Percentiles rank a stretch among this genome's conserved stretches.
Conservation (phyloP, 2,329 filamentous ascomycete genomes). For the Hypoxylon sp. region DNA sequence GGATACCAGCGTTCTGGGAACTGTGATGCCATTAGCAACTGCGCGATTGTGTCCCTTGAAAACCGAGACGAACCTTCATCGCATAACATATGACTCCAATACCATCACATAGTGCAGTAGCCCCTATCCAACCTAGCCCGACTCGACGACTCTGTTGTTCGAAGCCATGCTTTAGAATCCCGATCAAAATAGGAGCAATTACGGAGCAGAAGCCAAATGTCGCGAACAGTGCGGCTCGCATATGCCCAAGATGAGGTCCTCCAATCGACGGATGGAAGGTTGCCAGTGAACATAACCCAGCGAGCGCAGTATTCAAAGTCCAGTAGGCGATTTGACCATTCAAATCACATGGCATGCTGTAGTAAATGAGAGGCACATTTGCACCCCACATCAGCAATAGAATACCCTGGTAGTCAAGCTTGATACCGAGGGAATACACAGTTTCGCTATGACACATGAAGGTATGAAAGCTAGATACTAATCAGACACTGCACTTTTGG, state of each 20-base stretch:
- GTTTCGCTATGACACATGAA: constrained; percentile 68
- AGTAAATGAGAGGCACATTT: constrained; percentile 72
- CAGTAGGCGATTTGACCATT: constrained; percentile 56
- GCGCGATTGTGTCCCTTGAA: background rate
- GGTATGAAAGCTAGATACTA: constrained; percentile 66
- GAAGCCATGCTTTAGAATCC: constrained; percentile 54
- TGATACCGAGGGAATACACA: constrained; percentile 67
- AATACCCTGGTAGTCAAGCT: constrained; percentile 74
- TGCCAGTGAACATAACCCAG: constrained; percentile 56
- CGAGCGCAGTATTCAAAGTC: constrained; percentile 55
- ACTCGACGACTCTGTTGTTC: constrained; percentile 57
- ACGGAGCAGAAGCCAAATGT: constrained; percentile 59
- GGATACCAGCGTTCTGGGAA: constrained; percentile 62
- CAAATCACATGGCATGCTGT: constrained; percentile 62
- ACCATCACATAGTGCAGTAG: constrained; percentile 58
- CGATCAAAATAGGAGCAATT: constrained; percentile 59
- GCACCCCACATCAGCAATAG: constrained; percentile 74
- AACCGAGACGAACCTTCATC: constrained; percentile 47
- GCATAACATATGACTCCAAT: constrained; percentile 58
- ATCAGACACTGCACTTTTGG: constrained; percentile 7
- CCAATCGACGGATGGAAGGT: constrained; percentile 58
- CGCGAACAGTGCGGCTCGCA: constrained; percentile 59
- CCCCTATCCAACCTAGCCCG: constrained; percentile 58
- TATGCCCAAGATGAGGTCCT: constrained; percentile 57
- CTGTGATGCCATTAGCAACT: constrained; percentile 44